Evolutionary conservation across 495 filamentous ascomycete genomes (phyloP).

Genomic region (Aspergillus heteromorphus): DNA sequence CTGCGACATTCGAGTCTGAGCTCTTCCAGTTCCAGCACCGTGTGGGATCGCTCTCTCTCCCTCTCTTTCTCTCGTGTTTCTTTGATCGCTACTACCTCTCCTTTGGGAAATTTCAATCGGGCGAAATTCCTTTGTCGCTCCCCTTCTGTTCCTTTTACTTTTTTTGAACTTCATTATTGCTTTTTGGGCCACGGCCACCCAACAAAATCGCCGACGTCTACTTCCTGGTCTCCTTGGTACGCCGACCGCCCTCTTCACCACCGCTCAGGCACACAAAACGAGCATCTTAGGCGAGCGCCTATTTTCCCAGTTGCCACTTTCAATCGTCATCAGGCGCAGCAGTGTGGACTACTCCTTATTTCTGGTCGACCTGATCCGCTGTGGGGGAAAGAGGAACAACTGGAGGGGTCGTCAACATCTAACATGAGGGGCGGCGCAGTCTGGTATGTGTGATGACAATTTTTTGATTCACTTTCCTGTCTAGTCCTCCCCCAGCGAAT

Average conservation of each 20-base stretch:
- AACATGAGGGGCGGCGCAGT: conserved; percentile 16
- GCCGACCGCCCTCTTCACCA: conserved; percentile 1
- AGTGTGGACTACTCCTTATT: neutral
- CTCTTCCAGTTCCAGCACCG: conserved; percentile 17
- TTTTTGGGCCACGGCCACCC: neutral
- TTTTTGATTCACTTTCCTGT: conserved; percentile 1
- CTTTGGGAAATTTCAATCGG: conserved; percentile 4
- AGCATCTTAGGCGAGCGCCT: neutral
- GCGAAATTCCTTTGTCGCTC: conserved; percentile 2
- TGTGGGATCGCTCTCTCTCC: conserved; percentile 9
- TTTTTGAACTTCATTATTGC: neutral
- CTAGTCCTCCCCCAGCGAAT: neutral
- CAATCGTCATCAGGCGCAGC: neutral
- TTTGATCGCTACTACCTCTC: conserved; percentile 1
- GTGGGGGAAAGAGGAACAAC: neutral
- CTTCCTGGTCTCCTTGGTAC: conserved; percentile 4
- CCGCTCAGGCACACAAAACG: conserved; percentile 1
- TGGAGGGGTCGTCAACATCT: conserved; percentile 3
- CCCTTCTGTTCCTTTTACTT: neutral
- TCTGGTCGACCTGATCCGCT: neutral
- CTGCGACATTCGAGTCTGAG: conserved; percentile 20
- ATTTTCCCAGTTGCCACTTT: neutral
- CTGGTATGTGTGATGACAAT: conserved; percentile 18
- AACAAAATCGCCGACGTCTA: neutral
- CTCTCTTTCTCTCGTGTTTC: conserved; percentile 8